phyloP scores from a whole-genome alignment of 805 yeast species.

The Cyberlindnera bimundalis region DNA sequence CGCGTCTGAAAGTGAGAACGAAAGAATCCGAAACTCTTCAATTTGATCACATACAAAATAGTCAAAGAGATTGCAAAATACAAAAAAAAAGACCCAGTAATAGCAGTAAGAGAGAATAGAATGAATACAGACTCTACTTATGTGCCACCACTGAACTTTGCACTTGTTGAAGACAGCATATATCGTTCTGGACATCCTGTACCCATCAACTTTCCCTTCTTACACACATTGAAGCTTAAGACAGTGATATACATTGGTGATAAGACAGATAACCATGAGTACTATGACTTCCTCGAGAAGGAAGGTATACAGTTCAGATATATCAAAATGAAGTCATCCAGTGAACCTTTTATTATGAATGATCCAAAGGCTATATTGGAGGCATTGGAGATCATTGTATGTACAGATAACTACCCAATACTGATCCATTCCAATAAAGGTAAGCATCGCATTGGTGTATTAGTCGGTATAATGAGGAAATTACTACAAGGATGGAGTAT shows the following conservation, averaged over 20 bases:
- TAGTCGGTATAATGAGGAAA: constrained; percentile 88
- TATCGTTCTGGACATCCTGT: constrained; percentile 95
- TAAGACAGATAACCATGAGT: constrained; percentile 60
- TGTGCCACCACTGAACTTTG: constrained; percentile 91
- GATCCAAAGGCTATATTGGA: constrained; percentile 54
- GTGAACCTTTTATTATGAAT: constrained; percentile 64
- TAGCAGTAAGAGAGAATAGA: background rate
- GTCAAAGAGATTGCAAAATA: too few relatives aligned
- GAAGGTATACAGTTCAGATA: constrained; percentile 54
- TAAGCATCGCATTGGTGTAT: constrained; percentile 89
- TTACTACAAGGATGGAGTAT: constrained; percentile 89
- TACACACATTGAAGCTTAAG: constrained; percentile 61
- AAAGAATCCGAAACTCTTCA: too few relatives aligned
- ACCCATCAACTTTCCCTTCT: constrained; percentile 77
- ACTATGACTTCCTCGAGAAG: constrained; percentile 61
- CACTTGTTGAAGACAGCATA: constrained; percentile 81
- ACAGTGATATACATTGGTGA: constrained; percentile 87
- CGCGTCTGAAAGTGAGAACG: too few relatives aligned
- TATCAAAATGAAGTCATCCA: constrained; percentile 66
- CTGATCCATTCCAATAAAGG: constrained; percentile 93
- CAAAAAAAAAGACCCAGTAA: too few relatives aligned
- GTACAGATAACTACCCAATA: constrained; percentile 77
- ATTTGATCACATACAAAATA: too few relatives aligned
- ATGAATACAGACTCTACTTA: constrained; percentile 22
- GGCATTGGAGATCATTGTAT: constrained; percentile 54